A percentile compares a stretch with the other conserved stretches of the same genome.
phyloP scores from a whole-genome alignment of 352 stramenopile species.

The Pythium volutum region DNA sequence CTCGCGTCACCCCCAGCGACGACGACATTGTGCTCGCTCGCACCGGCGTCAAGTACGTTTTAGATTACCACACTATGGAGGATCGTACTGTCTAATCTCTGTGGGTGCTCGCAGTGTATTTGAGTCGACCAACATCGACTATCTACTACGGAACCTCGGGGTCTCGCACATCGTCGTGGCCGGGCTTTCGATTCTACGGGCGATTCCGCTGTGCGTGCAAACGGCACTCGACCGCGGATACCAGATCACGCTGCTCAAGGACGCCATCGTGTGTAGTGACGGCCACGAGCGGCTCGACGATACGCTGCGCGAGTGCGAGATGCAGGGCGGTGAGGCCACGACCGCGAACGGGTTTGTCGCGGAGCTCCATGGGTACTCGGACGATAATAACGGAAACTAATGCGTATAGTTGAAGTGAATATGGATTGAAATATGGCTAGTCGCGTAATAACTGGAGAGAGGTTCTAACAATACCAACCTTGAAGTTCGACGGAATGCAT shows the following conservation, averaged over 20 bases:
- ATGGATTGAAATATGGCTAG: neutral
- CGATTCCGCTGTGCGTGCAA: slow-evolving; percentile 75
- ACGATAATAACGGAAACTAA: slow-evolving; percentile 7
- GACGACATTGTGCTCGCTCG: slow-evolving; percentile 85
- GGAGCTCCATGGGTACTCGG: slow-evolving; percentile 18
- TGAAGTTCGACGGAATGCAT: slow-evolving; percentile 16
- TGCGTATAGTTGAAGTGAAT: neutral
- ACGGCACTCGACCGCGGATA: slow-evolving; percentile 87
- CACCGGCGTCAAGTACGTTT: slow-evolving; percentile 64
- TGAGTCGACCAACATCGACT: slow-evolving; percentile 86
- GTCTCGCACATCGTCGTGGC: slow-evolving; percentile 83
- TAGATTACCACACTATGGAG: neutral
- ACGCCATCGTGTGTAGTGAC: slow-evolving; percentile 44
- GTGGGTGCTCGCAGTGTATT: no score
- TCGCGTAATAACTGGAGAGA: neutral
- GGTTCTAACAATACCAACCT: slow-evolving; percentile 1
- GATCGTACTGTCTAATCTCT: slow-evolving; percentile 23
- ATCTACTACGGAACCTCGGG: slow-evolving; percentile 84
- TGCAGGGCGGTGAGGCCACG: slow-evolving; percentile 22
- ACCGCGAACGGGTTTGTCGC: slow-evolving; percentile 20
- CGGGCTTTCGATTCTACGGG: slow-evolving; percentile 81
- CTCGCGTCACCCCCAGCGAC: slow-evolving; percentile 39
- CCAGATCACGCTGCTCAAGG: slow-evolving; percentile 79
- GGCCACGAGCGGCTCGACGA: slow-evolving; percentile 17
- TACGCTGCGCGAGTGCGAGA: slow-evolving; percentile 20